Conservation (phyloP, 768 basidiomycete genomes). For the Grammothele lineata region DNA sequence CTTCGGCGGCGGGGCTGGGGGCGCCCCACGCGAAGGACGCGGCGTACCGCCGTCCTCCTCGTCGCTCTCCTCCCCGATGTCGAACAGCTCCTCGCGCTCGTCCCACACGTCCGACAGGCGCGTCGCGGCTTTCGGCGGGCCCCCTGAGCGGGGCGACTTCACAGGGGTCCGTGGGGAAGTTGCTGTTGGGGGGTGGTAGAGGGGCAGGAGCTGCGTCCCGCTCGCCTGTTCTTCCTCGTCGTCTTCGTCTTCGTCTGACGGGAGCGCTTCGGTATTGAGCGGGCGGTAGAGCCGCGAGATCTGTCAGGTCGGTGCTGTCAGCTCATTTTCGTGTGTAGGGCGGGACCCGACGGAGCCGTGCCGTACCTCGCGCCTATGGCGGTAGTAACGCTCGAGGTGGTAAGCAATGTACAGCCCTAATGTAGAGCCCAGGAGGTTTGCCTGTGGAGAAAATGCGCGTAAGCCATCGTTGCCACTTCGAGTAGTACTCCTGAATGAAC, state of each 20-base stretch:
- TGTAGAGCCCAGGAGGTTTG: constrained; percentile 71
- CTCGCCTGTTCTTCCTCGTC: constrained; percentile 43
- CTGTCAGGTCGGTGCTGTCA: constrained; percentile 30
- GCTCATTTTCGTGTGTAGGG: not conserved
- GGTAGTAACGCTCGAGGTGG: constrained; percentile 70
- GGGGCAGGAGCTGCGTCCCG: constrained; percentile 58
- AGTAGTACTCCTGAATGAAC: too few relatives aligned
- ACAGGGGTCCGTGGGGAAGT: constrained; percentile 12
- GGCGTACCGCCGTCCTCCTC: constrained; percentile 33
- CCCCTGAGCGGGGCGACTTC: constrained; percentile 10
- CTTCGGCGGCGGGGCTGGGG: constrained; percentile 18
- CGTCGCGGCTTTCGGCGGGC: constrained; percentile 18
- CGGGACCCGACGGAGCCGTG: not conserved
- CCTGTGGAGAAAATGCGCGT: constrained; percentile 37
- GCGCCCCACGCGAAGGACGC: constrained; percentile 3
- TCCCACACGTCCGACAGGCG: constrained; percentile 70
- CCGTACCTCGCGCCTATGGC: constrained; percentile 70
- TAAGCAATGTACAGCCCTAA: constrained; percentile 65
- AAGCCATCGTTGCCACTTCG: not conserved
- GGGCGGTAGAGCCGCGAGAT: constrained; percentile 79
- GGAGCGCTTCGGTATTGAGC: constrained; percentile 41
- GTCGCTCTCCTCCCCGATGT: constrained; percentile 60
- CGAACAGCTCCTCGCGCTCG: constrained; percentile 73
- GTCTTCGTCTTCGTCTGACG: constrained; percentile 49
- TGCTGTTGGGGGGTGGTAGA: constrained; percentile 28